phyloP scores from a whole-genome alignment of 306 rosid species.

The Prinsepia uniflora region DNA sequence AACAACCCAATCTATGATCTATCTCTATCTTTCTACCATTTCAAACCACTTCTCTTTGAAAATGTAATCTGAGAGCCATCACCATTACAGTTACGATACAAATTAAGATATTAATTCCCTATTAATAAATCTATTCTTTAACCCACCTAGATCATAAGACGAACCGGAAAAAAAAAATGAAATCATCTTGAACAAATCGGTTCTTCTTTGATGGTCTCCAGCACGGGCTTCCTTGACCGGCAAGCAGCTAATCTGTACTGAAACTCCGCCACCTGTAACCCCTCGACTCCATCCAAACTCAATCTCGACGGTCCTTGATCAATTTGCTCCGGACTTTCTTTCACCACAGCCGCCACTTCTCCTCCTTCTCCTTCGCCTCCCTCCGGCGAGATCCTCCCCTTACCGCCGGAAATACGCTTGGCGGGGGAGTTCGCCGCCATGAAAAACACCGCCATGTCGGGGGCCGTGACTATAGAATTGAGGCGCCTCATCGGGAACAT shows the following conservation, averaged over 20 bases:
- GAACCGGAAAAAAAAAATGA: not conserved
- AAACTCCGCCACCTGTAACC: constrained; percentile 39
- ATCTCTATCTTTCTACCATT: not conserved
- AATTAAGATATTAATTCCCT: not conserved
- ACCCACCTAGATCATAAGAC: not conserved
- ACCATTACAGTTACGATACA: not conserved
- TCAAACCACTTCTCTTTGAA: too few relatives aligned
- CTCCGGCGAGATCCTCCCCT: constrained; percentile 44
- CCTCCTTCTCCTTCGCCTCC: not conserved
- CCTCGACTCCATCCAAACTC: constrained; percentile 65
- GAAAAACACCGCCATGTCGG: constrained; percentile 68
- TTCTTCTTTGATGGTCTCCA: constrained; percentile 86
- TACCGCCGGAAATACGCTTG: constrained; percentile 49
- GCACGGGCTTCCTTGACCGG: constrained; percentile 71
- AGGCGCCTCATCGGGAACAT: constrained; percentile 73
- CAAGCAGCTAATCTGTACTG: constrained; percentile 52
- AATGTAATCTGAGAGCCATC: too few relatives aligned
- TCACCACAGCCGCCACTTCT: not conserved
- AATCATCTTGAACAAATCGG: constrained; percentile 35
- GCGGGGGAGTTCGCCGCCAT: constrained; percentile 75
- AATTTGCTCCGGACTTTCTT: not conserved
- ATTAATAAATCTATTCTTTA: not conserved
- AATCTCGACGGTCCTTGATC: constrained; percentile 30
- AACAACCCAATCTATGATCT: not conserved
- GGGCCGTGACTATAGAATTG: constrained; percentile 58